Evolutionary conservation across 352 stramenopile genomes (phyloP), one percentile per base, ranked within the genome.

Genomic region (Globisporangium cederbergense): DNA sequence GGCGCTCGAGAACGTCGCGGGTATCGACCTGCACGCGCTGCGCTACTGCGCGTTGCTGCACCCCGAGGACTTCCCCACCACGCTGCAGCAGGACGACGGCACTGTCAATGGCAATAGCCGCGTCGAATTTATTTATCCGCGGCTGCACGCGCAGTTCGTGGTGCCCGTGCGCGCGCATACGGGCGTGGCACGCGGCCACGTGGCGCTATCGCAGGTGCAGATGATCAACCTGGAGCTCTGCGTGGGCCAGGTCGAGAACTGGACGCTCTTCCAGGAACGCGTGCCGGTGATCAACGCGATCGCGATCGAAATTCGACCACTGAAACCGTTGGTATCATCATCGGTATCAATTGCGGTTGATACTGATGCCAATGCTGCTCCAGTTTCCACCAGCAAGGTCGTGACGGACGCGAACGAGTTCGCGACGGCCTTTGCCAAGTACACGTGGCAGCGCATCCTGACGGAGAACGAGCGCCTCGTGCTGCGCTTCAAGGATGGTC

Each of bases 191-290:
- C 58, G 52, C 18, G 86, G 83, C 34, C 72, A 68, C 36, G 88
- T 93, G 62, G 85, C 83, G 45, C 75, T 92, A 36, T 75, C 77
- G 34, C 71, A 81, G 4, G 70, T 77, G 34, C 83, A 93, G 60
- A 70, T 89, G 59, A 90, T 91, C 69, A 95, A 95, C 60, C 59
- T 95, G 57, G 86, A 95, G 67, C 66, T 95, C 22, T 95, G 86
- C 66, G 77, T 86, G 36, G 78, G 78, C 43, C 80, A 93, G 60
- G 71, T 71, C 16, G 83, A 92, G 71, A 80, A 64, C 13, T 95
- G 83, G 83, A 80, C 82, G 68, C 80, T 84, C n/a, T 95, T 90
- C 64, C 75, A 73, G 32, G 81, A 90, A 11, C 72, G 70, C 20
- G 70, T 81, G 40, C 63, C 81, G 0, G 62, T 50, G 45, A 65